phyloP scores from a whole-genome alignment of 2,329 filamentous ascomycete species.

The Talaromyces sp. region DNA sequence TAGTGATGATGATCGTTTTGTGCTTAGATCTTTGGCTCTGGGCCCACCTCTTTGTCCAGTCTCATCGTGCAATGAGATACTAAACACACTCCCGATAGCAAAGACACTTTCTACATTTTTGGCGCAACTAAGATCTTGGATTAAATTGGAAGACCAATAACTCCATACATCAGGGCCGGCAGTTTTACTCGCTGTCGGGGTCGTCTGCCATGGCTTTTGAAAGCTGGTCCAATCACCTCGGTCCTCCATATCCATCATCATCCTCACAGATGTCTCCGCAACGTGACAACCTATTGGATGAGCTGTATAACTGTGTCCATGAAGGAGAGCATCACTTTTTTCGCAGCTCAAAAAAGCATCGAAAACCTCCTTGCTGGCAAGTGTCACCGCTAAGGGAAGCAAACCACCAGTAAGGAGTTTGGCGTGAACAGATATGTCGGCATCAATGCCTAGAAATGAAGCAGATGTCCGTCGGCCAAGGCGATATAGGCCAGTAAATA shows the following conservation, averaged over 20 bases:
- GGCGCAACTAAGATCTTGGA: slow-evolving; percentile 57
- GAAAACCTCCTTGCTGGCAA: slow-evolving; percentile 72
- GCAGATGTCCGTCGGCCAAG: slow-evolving; percentile 69
- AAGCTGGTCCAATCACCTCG: slow-evolving; percentile 57
- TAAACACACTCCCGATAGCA: slow-evolving; percentile 71
- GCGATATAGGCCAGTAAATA: slow-evolving; percentile 82
- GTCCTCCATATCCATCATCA: slow-evolving; percentile 58
- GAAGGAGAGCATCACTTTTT: slow-evolving; percentile 74
- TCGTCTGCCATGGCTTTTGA: slow-evolving; percentile 48
- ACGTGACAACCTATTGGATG: slow-evolving; percentile 79
- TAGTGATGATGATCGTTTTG: slow-evolving; percentile 10
- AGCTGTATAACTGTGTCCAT: slow-evolving; percentile 84
- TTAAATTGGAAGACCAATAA: slow-evolving; percentile 63
- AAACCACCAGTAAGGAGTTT: slow-evolving; percentile 81
- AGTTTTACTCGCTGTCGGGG: background rate
- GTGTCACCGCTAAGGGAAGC: slow-evolving; percentile 71
- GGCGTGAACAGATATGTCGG: slow-evolving; percentile 77
- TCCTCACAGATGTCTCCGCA: slow-evolving; percentile 62
- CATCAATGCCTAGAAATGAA: slow-evolving; percentile 63
- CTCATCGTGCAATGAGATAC: slow-evolving; percentile 57
- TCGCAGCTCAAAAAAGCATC: slow-evolving; percentile 66
- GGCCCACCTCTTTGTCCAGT: slow-evolving; percentile 43
- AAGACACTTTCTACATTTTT: slow-evolving; percentile 62
- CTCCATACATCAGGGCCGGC: slow-evolving; percentile 55
- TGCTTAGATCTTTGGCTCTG: background rate